Percentiles rank a stretch among this genome's conserved stretches.
Conservation (phyloP, 768 basidiomycete genomes). For the Phallus indusiatus region DNA sequence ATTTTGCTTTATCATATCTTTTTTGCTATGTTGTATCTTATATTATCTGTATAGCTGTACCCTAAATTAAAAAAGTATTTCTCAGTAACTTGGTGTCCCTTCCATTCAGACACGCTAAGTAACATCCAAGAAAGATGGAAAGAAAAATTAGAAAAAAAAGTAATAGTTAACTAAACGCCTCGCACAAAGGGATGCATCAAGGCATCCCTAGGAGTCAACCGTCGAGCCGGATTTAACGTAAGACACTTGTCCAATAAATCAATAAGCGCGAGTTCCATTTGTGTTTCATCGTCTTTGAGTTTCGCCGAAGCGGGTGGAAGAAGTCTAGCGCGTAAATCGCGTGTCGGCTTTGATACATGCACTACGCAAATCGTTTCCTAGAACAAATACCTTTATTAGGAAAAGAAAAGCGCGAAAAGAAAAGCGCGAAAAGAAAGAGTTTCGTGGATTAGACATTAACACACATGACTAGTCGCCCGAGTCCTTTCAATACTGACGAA, state of each 20-base stretch:
- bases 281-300: constrained; percentile 83
- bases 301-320: constrained; percentile 73
- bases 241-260: constrained; percentile 91
- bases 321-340: constrained; percentile 74
- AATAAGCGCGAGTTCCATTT: constrained; percentile 68
- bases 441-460: constrained; percentile 24
- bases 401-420: constrained; percentile 6
- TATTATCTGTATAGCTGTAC: background rate
- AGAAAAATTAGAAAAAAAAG: background rate
- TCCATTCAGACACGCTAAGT: background rate
- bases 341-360: constrained; percentile 70
- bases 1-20: background rate
- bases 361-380: constrained; percentile 78
- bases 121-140: background rate
- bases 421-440: background rate
- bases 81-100: too few relatives aligned
- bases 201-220: constrained; percentile 84
- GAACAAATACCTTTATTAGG: too few relatives aligned
- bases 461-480: constrained; percentile 71
- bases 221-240: constrained; percentile 72
- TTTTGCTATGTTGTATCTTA: background rate
- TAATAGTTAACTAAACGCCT: constrained; percentile 19
- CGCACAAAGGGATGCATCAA: constrained; percentile 81
- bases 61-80: background rate
- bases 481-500: constrained; percentile 81